Evolutionary conservation across 441 rosid genomes (phyloP).

Genomic region (Dalechampia spathulata): DNA sequence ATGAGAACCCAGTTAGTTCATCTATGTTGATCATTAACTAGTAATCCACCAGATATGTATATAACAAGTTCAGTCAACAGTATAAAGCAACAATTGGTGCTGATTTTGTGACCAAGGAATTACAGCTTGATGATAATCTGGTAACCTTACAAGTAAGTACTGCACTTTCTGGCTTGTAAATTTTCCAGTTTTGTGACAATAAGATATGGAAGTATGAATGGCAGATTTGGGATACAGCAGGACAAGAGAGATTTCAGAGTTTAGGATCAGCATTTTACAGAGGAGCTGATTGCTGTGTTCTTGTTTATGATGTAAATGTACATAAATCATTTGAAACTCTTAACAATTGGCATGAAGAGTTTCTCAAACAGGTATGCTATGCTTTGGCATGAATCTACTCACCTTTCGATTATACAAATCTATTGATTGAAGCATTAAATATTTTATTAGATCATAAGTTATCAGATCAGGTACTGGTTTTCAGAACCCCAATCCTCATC

Average conservation of each 20-base stretch:
- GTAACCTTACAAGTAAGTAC: constrained; percentile 74
- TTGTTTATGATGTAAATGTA: constrained; percentile 77
- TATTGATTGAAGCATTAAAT: no score
- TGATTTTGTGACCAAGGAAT: constrained; percentile 88
- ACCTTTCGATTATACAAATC: not conserved
- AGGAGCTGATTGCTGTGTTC: constrained; percentile 95
- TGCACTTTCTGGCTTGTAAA: no score
- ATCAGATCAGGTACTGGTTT: no score
- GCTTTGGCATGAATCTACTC: not conserved
- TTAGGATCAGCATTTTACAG: constrained; percentile 83
- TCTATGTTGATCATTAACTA: not conserved
- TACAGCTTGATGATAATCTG: constrained; percentile 70
- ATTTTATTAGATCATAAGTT: no score
- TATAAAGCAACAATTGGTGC: constrained; percentile 93
- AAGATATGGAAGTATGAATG: not conserved
- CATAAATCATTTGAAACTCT: constrained; percentile 69
- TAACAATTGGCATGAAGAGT: constrained; percentile 72
- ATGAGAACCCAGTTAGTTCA: not conserved
- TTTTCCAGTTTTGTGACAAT: no score
- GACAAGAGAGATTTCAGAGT: constrained; percentile 90
- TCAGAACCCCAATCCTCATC: no score
- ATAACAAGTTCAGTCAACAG: constrained; percentile 79
- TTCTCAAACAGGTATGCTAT: constrained; percentile 63
- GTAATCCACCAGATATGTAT: constrained; percentile 60
- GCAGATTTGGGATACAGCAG: constrained; percentile 94